A percentile compares a stretch with the other conserved stretches of the same genome.
phyloP scores from a whole-genome alignment of 352 stramenopile genomes.

The Phytophthora brassicae region DNA sequence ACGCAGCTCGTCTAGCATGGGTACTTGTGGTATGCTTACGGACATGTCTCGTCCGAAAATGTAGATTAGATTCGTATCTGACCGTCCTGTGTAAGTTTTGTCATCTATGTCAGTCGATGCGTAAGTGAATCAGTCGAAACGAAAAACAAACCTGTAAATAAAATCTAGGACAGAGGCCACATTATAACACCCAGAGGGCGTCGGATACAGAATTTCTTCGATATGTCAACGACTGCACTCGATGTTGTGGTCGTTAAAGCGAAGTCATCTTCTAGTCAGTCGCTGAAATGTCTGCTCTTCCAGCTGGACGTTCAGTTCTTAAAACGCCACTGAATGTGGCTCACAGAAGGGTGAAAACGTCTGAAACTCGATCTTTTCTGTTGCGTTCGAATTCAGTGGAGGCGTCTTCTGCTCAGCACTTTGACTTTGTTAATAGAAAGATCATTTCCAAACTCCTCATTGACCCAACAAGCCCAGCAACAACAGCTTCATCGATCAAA shows the following conservation, averaged over 20 bases:
- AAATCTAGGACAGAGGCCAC: no score
- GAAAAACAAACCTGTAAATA: background rate
- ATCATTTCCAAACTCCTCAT: conserved; percentile 28
- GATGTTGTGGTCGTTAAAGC: conserved; percentile 7
- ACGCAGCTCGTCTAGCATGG: conserved; percentile 52
- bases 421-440: no score
- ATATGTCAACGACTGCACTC: conserved; percentile 14
- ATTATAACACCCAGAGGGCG: no score
- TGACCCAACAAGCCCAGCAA: conserved; percentile 20
- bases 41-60: conserved; percentile 54
- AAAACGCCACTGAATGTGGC: no score
- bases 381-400: conserved; percentile 14
- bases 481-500: conserved; percentile 9
- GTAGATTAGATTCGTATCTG: conserved; percentile 21
- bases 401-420: no score
- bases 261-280: background rate
- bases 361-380: conserved; percentile 21
- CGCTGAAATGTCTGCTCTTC: conserved; percentile 24
- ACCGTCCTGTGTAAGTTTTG: conserved; percentile 5
- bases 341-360: conserved; percentile 6
- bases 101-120: conserved; percentile 21
- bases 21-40: conserved; percentile 46
- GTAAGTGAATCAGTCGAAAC: conserved; percentile 1
- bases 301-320: conserved; percentile 25
- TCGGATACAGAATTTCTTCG: conserved; percentile 11